Evolutionary conservation across 2,329 filamentous ascomycete species (phyloP).

Genomic region (Phoma sp.): DNA sequence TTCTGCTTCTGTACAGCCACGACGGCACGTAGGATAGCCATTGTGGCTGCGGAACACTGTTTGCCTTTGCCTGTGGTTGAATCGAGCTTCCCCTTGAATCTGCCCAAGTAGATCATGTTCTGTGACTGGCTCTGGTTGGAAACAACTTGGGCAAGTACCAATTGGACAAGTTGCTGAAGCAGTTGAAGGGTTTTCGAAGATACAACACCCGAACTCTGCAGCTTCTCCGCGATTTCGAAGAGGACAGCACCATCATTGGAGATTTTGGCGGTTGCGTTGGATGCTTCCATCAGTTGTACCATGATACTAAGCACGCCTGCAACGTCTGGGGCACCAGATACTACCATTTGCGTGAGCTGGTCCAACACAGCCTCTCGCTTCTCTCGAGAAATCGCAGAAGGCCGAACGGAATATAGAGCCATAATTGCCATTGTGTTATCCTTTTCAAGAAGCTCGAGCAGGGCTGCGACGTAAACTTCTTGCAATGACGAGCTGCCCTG

Average conservation of each 20-base stretch:
- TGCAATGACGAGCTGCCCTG: slow-evolving; percentile 27
- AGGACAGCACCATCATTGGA: slow-evolving; percentile 33
- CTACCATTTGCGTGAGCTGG: slow-evolving; percentile 30
- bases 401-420: slow-evolving; percentile 33
- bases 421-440: slow-evolving; percentile 21
- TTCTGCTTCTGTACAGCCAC: slow-evolving; percentile 33
- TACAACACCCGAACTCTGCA: slow-evolving; percentile 26
- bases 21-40: slow-evolving; percentile 39
- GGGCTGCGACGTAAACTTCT: slow-evolving; percentile 27
- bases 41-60: slow-evolving; percentile 29
- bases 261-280: slow-evolving; percentile 47
- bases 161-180: slow-evolving; percentile 36
- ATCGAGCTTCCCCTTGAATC: slow-evolving; percentile 31
- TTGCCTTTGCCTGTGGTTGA: slow-evolving; percentile 27
- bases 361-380: slow-evolving; percentile 44
- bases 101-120: slow-evolving; percentile 42
- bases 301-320: slow-evolving; percentile 34
- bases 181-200: slow-evolving; percentile 25
- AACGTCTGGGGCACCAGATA: slow-evolving; percentile 12
- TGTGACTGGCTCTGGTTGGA: slow-evolving; percentile 45
- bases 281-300: slow-evolving; percentile 42
- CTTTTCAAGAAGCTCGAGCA: slow-evolving; percentile 24
- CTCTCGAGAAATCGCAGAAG: slow-evolving; percentile 38
- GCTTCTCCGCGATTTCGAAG: slow-evolving; percentile 38
- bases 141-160: slow-evolving; percentile 40